Conservation (phyloP, 2,329 filamentous ascomycete species). For the Fusarium anthophilum region DNA sequence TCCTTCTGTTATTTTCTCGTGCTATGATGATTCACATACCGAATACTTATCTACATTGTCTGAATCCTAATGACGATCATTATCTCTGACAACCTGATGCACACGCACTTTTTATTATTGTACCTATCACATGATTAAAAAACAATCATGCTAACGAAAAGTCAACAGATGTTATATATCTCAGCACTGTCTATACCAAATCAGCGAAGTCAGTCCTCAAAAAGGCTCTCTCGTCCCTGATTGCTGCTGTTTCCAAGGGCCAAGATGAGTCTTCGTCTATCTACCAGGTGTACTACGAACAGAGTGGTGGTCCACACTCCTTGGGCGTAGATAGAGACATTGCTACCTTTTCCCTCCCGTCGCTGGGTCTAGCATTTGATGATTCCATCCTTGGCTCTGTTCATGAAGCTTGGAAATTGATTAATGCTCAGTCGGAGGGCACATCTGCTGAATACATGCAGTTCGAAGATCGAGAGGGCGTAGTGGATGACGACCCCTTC, state of each 20-base stretch:
- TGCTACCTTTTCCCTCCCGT: constrained; percentile 66
- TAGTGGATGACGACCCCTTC: constrained; percentile 66
- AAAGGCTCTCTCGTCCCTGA: constrained; percentile 53
- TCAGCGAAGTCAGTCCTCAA: constrained; percentile 51
- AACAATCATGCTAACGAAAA: constrained; percentile 45
- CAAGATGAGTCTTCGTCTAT: constrained; percentile 49
- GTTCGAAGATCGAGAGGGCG: constrained; percentile 78
- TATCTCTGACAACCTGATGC: constrained; percentile 91
- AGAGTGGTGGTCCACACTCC: constrained; percentile 47
- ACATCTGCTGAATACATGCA: constrained; percentile 71
- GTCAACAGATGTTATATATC: constrained; percentile 47
- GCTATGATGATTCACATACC: constrained; percentile 83
- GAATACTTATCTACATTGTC: constrained; percentile 99
- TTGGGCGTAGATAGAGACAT: constrained; percentile 53
- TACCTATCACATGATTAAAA: constrained; percentile 4
- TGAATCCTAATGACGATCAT: constrained; percentile 88
- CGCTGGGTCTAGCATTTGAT: constrained; percentile 76
- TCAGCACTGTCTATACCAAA: constrained; percentile 49
- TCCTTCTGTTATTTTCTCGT: constrained; percentile 44
- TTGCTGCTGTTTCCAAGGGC: constrained; percentile 46
- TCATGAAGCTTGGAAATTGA: constrained; percentile 72
- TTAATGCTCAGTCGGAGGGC: constrained; percentile 62
- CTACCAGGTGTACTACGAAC: constrained; percentile 67
- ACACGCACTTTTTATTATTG: constrained; percentile 41
- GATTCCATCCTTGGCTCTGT: constrained; percentile 75